These are phyloP conservation scores for Exophiala viscosa DNA, from an alignment of 2,329 filamentous ascomycete genomes.

Conservation along the genomic window DNA sequence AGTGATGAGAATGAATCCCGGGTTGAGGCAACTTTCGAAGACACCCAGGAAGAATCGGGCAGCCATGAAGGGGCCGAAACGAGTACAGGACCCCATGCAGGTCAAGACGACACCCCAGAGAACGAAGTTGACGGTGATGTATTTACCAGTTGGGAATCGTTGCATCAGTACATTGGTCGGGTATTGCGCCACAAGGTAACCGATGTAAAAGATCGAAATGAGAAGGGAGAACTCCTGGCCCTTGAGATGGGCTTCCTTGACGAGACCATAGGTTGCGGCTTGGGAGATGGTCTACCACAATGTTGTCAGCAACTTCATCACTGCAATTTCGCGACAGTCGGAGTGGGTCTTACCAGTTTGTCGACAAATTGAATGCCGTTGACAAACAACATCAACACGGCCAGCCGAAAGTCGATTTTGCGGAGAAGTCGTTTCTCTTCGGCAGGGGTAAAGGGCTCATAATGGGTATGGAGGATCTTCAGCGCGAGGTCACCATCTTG, in stretches of 20 bases:
- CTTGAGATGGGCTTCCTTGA: constrained; percentile 51
- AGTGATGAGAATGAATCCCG: constrained; percentile 59
- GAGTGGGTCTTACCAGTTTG: no score
- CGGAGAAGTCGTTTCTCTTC: no score
- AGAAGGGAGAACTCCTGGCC: constrained; percentile 62
- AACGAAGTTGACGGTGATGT: constrained; percentile 56
- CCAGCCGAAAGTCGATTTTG: no score
- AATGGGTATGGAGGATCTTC: no score
- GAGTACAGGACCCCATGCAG: constrained; percentile 49
- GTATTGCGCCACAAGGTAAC: constrained; percentile 56
- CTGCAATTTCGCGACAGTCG: no score
- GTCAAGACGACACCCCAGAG: constrained; percentile 43
- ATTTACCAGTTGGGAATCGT: constrained; percentile 58
- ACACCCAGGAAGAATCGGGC: constrained; percentile 58
- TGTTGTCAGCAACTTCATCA: no score
- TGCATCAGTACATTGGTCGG: constrained; percentile 63
- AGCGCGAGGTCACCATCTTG: no score
- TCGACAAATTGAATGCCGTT: no score
- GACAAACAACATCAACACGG: no score
- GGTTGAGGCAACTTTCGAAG: constrained; percentile 59
- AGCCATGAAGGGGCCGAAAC: constrained; percentile 53
- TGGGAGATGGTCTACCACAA: no score
- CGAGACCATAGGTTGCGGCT: constrained; percentile 41
- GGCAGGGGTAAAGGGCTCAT: no score
- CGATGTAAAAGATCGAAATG: constrained; percentile 62